These are phyloP conservation scores for Fragaria vesca DNA, from an alignment of 306 rosid genomes.

Conservation along the genomic window DNA sequence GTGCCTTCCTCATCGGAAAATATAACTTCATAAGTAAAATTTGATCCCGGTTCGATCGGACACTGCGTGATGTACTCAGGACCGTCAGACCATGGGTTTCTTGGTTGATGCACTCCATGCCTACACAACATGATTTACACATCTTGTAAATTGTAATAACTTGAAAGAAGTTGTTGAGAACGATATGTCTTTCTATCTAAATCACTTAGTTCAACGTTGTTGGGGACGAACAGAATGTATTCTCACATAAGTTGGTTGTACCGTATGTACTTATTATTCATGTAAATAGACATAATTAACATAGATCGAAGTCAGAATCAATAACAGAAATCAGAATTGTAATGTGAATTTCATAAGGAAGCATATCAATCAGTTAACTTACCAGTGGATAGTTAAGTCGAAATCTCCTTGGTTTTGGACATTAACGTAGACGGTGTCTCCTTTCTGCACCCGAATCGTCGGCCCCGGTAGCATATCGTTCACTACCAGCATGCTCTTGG, in stretches of 20 bases:
- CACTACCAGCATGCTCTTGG: constrained; percentile 22
- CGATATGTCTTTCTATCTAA: too few species aligned
- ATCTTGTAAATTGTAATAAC: too few species aligned
- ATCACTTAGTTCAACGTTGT: too few species aligned
- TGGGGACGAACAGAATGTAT: not conserved
- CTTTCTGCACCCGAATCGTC: constrained; percentile 16
- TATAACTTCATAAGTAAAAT: constrained; percentile 32
- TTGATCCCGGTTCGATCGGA: constrained; percentile 27
- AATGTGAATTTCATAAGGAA: not conserved
- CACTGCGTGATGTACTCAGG: constrained; percentile 44
- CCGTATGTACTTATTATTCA: too few species aligned
- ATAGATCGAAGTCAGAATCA: too few species aligned
- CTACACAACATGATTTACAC: constrained; percentile 1
- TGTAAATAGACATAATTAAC: too few species aligned
- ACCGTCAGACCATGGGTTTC: constrained; percentile 44
- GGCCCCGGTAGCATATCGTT: constrained; percentile 26
- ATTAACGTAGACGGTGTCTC: constrained; percentile 16
- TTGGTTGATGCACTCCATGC: constrained; percentile 42
- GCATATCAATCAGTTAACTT: not conserved
- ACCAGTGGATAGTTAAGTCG: constrained; percentile 17
- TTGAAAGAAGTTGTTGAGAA: too few species aligned
- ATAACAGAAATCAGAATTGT: not conserved
- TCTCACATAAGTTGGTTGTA: too few species aligned
- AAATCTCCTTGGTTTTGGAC: constrained; percentile 20
- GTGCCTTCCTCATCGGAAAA: constrained; percentile 38